Percentiles rank a stretch among this genome's conserved stretches.
These are phyloP conservation scores for Fusarium verrucosum DNA, from an alignment of 2,329 filamentous ascomycete species.

Conservation along the genomic window DNA sequence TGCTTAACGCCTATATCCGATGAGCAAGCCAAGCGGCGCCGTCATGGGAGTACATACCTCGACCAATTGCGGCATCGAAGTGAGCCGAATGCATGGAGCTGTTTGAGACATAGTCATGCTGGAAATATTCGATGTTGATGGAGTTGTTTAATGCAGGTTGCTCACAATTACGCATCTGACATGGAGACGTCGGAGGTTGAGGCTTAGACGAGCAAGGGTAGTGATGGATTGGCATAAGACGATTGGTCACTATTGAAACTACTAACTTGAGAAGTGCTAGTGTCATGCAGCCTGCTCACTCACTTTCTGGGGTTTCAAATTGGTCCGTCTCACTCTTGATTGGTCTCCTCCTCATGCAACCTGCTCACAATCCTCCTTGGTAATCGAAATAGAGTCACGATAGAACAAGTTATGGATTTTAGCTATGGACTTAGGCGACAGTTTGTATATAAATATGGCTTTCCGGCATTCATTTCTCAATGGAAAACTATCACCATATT, in stretches of 20 bases:
- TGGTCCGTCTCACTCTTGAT: background rate
- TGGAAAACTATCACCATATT: background rate
- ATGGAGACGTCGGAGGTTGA: background rate
- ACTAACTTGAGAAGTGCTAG: background rate
- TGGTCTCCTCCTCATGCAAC: background rate
- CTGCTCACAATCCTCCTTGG: slow-evolving; percentile 7
- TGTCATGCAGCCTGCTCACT: slow-evolving; percentile 29
- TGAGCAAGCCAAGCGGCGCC: background rate
- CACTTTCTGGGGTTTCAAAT: too few species aligned
- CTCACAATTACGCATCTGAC: slow-evolving; percentile 38
- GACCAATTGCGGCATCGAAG: slow-evolving; percentile 12
- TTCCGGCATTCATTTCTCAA: background rate
- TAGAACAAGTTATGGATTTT: background rate
- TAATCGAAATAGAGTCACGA: background rate
- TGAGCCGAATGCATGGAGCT: slow-evolving; percentile 2
- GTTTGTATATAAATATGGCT: background rate
- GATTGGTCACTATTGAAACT: background rate
- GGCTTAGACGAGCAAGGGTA: slow-evolving; percentile 14
- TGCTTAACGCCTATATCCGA: slow-evolving; percentile 47
- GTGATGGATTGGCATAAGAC: background rate
- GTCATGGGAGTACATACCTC: background rate
- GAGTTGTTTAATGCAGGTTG: slow-evolving; percentile 23
- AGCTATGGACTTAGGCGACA: background rate
- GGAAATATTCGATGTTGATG: background rate
- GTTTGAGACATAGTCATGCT: background rate